Evolutionary conservation across 2,329 filamentous ascomycete species (phyloP).

Genomic region (Septoria petroselini): DNA sequence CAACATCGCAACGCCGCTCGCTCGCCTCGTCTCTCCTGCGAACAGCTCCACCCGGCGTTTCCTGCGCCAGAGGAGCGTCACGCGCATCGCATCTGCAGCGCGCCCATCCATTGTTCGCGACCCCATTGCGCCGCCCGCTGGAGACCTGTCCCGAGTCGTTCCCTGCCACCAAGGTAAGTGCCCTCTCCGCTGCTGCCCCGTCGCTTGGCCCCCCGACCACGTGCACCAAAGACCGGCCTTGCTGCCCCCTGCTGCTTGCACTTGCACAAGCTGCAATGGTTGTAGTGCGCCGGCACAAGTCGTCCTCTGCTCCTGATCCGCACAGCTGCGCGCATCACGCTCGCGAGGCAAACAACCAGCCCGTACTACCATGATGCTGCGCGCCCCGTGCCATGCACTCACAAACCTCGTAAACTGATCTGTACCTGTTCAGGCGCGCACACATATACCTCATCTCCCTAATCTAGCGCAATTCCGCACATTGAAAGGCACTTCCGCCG

Average conservation of each 20-base stretch:
- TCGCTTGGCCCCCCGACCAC: no score
- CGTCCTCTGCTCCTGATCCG: no score
- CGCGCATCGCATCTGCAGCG: neutral
- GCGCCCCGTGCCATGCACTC: neutral
- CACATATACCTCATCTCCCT: neutral
- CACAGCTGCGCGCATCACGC: constrained; percentile 14
- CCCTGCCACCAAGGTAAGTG: constrained; percentile 6
- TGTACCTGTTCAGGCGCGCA: neutral
- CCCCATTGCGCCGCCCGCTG: constrained; percentile 7
- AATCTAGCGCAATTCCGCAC: neutral
- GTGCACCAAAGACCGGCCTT: no score
- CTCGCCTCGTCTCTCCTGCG: neutral
- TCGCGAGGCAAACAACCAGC: constrained; percentile 17
- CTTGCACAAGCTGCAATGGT: no score
- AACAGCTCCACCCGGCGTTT: constrained; percentile 1
- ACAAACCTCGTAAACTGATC: constrained; percentile 1
- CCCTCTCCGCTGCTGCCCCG: constrained; percentile 4
- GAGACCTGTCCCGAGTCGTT: neutral
- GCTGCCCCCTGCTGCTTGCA: no score
- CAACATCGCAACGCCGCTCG: neutral
- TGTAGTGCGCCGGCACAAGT: no score
- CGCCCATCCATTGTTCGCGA: no score
- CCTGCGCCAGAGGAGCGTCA: constrained; percentile 7
- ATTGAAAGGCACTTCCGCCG: neutral
- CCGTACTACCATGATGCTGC: constrained; percentile 13